Evolutionary conservation across 108 stramenopile species (phyloP), one percentile per base, ranked within the genome.

Genomic region (Fragilaria crotonensis): DNA sequence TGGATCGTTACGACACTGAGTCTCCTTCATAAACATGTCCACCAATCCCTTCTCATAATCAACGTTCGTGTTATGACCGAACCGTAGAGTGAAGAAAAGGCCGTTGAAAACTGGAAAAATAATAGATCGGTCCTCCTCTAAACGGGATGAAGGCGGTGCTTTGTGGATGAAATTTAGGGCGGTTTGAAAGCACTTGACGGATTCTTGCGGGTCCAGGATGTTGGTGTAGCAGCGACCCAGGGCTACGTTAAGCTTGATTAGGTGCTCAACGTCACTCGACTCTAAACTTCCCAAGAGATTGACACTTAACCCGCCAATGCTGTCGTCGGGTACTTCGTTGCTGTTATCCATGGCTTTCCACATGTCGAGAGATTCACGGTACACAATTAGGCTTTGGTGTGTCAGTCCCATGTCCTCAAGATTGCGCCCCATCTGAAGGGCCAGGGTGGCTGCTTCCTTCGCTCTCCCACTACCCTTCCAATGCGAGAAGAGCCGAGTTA

Each of bases 41-140:
- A 76, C 62, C 47, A 83, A 31, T 2, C 67, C 62, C 45, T 77
- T 54, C 52, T 83, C 80, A 26, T 81, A 77, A 29, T 44, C 25
- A 28, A 45, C 57, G 21, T 71, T 54, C 7, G 52, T 64, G 52
- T 83, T 78, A 4, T 64, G 63, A 1, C 79, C 77, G 33, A 69
- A 60, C 47, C 77, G 77, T 25, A 84, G 56, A 27, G 70, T 60
- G 25, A 60, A 57, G 50, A 79, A 79, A 14, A 83, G 62, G 36
- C 82, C 79, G 48, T 60, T 66, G 53, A 80, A 84, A 20, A 78
- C 79, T 5, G 81, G 85, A 54, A 87, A 87, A 9, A 72, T 44
- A 31, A 81, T 67, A 19, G 75, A 72, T 49, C 81, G 68, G 52
- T 87, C 79, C 22, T 63, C 47, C 22, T 63, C 47, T 44, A 74